phyloP scores from a whole-genome alignment of 495 filamentous ascomycete genomes.

The Rostrohypoxylon terebratum region DNA sequence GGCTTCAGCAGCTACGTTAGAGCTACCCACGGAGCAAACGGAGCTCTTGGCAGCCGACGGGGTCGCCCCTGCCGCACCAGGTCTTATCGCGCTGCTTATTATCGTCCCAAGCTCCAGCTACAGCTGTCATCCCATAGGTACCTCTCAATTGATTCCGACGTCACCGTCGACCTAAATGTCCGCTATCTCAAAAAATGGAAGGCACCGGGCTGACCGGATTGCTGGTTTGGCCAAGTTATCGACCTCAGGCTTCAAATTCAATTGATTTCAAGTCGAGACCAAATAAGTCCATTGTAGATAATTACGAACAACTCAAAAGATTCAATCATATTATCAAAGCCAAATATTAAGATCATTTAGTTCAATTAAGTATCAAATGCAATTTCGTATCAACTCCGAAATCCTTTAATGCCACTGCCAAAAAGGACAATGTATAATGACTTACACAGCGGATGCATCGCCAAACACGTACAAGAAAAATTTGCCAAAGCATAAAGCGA shows the following conservation, averaged over 20 bases:
- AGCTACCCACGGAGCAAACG: constrained; percentile 21
- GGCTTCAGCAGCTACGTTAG: constrained; percentile 7
- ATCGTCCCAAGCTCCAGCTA: not conserved
- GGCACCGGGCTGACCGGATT: not conserved
- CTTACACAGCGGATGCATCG: constrained; percentile 18
- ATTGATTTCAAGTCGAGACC: not conserved
- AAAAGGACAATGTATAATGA: constrained; percentile 28
- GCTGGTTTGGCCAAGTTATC: not conserved
- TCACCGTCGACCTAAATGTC: constrained; percentile 15
- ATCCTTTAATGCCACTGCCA: constrained; percentile 24
- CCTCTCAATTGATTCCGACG: constrained; percentile 15
- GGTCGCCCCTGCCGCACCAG: constrained; percentile 2
- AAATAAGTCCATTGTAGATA: no score
- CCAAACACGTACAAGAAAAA: constrained; percentile 3
- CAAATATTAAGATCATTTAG: not conserved
- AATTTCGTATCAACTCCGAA: constrained; percentile 34
- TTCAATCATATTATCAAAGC: not conserved
- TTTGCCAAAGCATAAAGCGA: not conserved
- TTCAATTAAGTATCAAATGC: constrained; percentile 25
- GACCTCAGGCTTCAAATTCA: not conserved
- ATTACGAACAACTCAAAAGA: not conserved
- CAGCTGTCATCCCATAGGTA: constrained; percentile 10
- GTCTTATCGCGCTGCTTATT: not conserved
- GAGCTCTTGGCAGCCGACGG: constrained; percentile 37
- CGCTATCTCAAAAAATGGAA: not conserved